Conservation (phyloP, 225 moss, liverwort and hornwort species). For the Rhytidiadelphus loreus region DNA sequence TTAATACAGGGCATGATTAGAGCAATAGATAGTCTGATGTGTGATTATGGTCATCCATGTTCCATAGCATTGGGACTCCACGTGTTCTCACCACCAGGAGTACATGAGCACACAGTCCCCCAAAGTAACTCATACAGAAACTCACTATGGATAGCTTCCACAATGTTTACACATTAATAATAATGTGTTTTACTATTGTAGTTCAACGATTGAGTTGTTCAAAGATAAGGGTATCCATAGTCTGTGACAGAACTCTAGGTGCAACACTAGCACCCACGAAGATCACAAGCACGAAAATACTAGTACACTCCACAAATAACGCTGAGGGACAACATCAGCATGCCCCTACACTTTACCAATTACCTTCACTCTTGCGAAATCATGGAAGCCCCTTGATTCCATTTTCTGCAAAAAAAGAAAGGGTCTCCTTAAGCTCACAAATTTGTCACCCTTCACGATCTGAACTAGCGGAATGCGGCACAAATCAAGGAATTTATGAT, state of each 20-base stretch:
- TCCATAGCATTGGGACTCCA: background rate
- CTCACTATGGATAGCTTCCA: background rate
- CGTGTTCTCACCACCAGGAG: background rate
- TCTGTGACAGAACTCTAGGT: background rate
- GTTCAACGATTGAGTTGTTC: background rate
- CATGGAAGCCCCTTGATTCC: conserved; percentile 15
- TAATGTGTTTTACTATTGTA: background rate
- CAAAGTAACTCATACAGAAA: background rate
- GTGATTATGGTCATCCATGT: background rate
- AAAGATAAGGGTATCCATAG: background rate
- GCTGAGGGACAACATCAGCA: background rate
- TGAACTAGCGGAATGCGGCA: background rate
- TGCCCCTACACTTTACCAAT: background rate
- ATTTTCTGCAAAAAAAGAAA: conserved; percentile 17
- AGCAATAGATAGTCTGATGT: background rate
- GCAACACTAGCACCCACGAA: background rate
- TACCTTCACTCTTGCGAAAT: conserved; percentile 9
- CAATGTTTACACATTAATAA: background rate
- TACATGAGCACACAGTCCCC: background rate
- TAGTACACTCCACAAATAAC: background rate
- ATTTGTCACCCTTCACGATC: background rate
- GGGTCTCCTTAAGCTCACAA: background rate
- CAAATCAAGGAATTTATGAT: background rate
- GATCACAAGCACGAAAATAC: background rate
- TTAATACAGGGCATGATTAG: background rate